Base-by-base conservation (phyloP, 148 eudicot species). In the Silene conica region DNA sequence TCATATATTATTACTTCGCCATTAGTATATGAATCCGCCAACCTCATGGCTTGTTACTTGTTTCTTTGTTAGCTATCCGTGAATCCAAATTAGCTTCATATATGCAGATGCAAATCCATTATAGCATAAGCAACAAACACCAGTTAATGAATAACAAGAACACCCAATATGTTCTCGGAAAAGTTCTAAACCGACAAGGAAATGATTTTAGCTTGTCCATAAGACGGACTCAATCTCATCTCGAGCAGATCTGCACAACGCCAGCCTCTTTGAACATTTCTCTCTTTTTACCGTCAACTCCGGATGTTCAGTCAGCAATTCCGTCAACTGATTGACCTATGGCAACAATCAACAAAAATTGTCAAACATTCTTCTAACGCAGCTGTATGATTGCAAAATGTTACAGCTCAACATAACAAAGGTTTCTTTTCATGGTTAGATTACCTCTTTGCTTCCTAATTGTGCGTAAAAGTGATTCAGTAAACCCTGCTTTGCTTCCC, bases 181-280 rank as follows among this genome's bases (percentile, higher is more conserved):
- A 72, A 72, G 41, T 31, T n/a, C 73, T 1, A 25, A 55, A 63
- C 65, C 16, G 48, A 59, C 54, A 1, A 69, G 15, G 3, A 22
- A 26, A 3, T 21, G n/a, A 61, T 43, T 31, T 77, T 61, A 78
- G 72, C 72, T 28, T 41, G 71, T 67, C 84, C 86, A 87, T 5
- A 76, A 64, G 65, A 84, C 85, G 0, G 86, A 78, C 69, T 85
- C 87, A 67, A 89, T 81, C 80, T 87, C 90, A 16, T 85, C 80
- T 77, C 86, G 80, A 6, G 88, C 88, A 59, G 87, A 61, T 66
- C 80, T 87, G 80, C 82, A 87, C 52, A 89, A 63, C 80, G 87
- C 85, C 1, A 87, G 86, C 74, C 89, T 83, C 77, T 76, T 89
- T 8, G 73, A 75, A 63, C 81, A 84, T 23, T 78, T 81, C 55